These are phyloP conservation scores for Gonapodya prolifera DNA, from an alignment of 192 early-diverging fungal genomes.

Conservation along the genomic window DNA sequence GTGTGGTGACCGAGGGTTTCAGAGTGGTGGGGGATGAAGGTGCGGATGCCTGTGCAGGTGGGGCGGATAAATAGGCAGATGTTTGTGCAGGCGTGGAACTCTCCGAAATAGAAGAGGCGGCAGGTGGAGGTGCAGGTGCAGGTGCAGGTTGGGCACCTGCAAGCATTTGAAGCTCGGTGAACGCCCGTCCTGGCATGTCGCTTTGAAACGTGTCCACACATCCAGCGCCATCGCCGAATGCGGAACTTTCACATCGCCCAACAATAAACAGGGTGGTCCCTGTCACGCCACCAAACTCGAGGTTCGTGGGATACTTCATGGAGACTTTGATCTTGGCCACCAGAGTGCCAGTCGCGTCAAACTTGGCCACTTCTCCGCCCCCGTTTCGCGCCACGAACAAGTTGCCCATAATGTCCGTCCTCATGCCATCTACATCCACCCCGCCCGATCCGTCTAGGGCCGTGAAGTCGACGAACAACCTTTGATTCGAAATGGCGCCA, in stretches of 20 bases:
- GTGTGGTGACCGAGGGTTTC: too few species aligned
- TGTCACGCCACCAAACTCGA: slow-evolving; percentile 32
- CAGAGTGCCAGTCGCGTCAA: slow-evolving; percentile 23
- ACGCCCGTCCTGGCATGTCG: too few species aligned
- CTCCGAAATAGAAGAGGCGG: too few species aligned
- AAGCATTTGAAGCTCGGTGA: too few species aligned
- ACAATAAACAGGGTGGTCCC: slow-evolving; percentile 33
- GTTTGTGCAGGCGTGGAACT: too few species aligned
- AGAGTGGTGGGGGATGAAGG: too few species aligned
- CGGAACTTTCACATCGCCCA: slow-evolving; percentile 35
- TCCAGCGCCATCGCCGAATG: too few species aligned
- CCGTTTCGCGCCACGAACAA: slow-evolving; percentile 40
- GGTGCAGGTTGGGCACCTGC: too few species aligned
- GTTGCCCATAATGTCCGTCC: slow-evolving; percentile 31
- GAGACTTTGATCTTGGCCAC: slow-evolving; percentile 17
- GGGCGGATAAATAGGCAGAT: too few species aligned
- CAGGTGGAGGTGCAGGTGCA: too few species aligned
- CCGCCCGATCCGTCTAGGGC: slow-evolving; percentile 25
- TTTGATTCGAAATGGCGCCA: slow-evolving; percentile 16
- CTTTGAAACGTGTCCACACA: too few species aligned
- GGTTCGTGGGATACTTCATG: slow-evolving; percentile 22
- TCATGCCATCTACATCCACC: slow-evolving; percentile 42
- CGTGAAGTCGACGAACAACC: slow-evolving; percentile 30
- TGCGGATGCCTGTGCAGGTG: too few species aligned
- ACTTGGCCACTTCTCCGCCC: slow-evolving; percentile 29